phyloP scores from a whole-genome alignment of 495 filamentous ascomycete genomes.

The Cetradonia linearis region DNA sequence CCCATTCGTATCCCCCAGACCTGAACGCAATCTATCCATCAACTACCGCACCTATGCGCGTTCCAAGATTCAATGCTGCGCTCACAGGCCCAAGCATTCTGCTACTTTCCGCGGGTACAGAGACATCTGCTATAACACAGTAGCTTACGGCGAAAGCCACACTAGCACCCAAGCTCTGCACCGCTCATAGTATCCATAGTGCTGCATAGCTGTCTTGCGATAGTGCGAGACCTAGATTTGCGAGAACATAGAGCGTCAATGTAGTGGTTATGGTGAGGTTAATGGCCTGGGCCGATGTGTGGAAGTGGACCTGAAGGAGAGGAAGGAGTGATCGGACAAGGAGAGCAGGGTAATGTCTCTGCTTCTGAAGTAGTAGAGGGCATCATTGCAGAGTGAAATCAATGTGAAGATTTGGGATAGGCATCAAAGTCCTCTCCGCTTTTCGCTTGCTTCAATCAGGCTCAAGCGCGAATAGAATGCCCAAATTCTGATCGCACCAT shows the following conservation, averaged over 20 bases:
- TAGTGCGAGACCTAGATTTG: constrained; percentile 31
- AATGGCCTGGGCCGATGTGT: constrained; percentile 27
- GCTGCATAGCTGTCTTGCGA: constrained; percentile 25
- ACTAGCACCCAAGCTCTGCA: constrained; percentile 33
- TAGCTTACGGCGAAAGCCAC: constrained; percentile 28
- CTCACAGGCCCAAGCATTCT: constrained; percentile 28
- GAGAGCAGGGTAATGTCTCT: no score
- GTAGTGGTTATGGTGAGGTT: constrained; percentile 31
- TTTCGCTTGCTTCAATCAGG: no score
- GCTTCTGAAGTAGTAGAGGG: no score
- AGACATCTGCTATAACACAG: constrained; percentile 31
- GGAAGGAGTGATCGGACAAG: no score
- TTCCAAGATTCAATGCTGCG: constrained; percentile 19
- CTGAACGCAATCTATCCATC: constrained; percentile 20
- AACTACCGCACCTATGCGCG: constrained; percentile 22
- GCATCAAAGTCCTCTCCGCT: no score
- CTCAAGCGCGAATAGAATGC: no score
- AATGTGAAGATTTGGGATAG: no score
- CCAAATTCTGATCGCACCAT: no score
- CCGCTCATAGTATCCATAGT: constrained; percentile 30
- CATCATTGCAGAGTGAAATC: no score
- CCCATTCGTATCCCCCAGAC: constrained; percentile 16
- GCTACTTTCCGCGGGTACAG: constrained; percentile 29
- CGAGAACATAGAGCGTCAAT: constrained; percentile 29
- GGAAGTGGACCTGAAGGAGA: constrained; percentile 23